These are phyloP conservation scores for Kurtzmaniella fragi DNA, from an alignment of 805 yeast genomes.

Conservation along the genomic window DNA sequence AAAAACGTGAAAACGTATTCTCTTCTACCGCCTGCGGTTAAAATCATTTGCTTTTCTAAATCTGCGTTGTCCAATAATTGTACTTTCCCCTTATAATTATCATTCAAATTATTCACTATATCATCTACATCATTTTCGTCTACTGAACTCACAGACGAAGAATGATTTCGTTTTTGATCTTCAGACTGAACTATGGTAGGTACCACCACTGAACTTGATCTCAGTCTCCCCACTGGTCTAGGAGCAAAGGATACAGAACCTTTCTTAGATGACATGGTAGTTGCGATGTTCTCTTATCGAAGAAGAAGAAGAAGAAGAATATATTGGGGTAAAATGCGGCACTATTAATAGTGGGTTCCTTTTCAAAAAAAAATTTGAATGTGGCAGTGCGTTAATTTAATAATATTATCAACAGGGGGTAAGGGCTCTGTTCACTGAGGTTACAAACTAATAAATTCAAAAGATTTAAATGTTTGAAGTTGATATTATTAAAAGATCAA, in stretches of 20 bases:
- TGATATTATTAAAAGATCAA: no score
- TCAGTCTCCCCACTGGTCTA: conserved; percentile 6
- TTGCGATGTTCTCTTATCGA: not conserved
- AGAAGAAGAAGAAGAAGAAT: no score
- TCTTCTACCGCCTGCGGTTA: conserved; percentile 33
- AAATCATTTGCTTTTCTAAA: conserved; percentile 31
- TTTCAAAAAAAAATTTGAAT: not conserved
- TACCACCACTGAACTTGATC: conserved; percentile 9
- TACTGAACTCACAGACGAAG: conserved; percentile 19
- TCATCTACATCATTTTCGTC: conserved; percentile 10
- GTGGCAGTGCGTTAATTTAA: no score
- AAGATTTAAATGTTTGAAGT: no score
- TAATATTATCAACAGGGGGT: no score
- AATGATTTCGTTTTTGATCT: conserved; percentile 17
- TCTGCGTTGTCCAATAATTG: conserved; percentile 25
- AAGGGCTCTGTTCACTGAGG: no score
- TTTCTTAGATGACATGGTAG: not conserved
- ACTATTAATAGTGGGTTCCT: not conserved
- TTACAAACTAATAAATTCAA: no score
- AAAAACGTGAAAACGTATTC: conserved; percentile 29
- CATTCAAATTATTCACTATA: conserved; percentile 7
- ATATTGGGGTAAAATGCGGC: no score
- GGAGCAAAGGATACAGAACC: not conserved
- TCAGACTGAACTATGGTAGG: conserved; percentile 2
- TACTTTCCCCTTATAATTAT: conserved; percentile 15